Percentiles rank a stretch among this genome's conserved stretches.
These are phyloP conservation scores for Mycena venus DNA, from an alignment of 768 basidiomycete genomes.

Conservation along the genomic window DNA sequence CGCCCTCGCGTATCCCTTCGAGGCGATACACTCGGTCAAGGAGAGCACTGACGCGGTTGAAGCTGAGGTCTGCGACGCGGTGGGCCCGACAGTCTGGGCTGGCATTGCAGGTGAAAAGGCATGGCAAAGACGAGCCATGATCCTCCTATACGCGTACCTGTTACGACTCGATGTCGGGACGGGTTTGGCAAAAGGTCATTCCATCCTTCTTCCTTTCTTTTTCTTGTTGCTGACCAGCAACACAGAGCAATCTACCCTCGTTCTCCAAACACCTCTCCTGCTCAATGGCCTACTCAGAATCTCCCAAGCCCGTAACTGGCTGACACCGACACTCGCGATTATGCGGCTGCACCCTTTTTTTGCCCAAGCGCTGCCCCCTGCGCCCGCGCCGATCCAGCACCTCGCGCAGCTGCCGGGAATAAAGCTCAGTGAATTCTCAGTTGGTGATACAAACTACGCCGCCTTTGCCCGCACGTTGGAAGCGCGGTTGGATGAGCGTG, in stretches of 20 bases:
- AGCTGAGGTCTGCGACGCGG: slow-evolving; percentile 59
- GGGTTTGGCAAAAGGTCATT: slow-evolving; percentile 75
- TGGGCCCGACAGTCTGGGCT: slow-evolving; percentile 66
- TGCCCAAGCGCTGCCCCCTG: slow-evolving; percentile 84
- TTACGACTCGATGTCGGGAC: slow-evolving; percentile 71
- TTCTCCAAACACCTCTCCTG: slow-evolving; percentile 80
- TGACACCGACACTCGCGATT: slow-evolving; percentile 79
- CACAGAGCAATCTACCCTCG: slow-evolving; percentile 77
- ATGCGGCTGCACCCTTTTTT: slow-evolving; percentile 90
- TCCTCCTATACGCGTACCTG: slow-evolving; percentile 89
- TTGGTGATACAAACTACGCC: slow-evolving; percentile 55
- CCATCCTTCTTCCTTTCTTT: not conserved
- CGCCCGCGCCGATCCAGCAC: slow-evolving; percentile 55
- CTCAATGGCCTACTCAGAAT: slow-evolving; percentile 88
- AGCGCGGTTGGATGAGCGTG: slow-evolving; percentile 63
- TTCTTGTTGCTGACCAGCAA: slow-evolving; percentile 5
- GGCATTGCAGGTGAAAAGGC: slow-evolving; percentile 56
- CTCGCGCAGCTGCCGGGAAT: slow-evolving; percentile 90
- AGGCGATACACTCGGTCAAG: slow-evolving; percentile 52
- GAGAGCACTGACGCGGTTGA: slow-evolving; percentile 58
- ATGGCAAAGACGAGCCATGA: slow-evolving; percentile 67
- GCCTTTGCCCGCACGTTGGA: slow-evolving; percentile 65
- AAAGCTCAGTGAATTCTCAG: slow-evolving; percentile 61
- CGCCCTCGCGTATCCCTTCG: slow-evolving; percentile 74
- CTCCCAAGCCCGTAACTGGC: slow-evolving; percentile 90